These are phyloP conservation scores for Amanita jacksonii DNA, from an alignment of 768 basidiomycete genomes.

Conservation along the genomic window DNA sequence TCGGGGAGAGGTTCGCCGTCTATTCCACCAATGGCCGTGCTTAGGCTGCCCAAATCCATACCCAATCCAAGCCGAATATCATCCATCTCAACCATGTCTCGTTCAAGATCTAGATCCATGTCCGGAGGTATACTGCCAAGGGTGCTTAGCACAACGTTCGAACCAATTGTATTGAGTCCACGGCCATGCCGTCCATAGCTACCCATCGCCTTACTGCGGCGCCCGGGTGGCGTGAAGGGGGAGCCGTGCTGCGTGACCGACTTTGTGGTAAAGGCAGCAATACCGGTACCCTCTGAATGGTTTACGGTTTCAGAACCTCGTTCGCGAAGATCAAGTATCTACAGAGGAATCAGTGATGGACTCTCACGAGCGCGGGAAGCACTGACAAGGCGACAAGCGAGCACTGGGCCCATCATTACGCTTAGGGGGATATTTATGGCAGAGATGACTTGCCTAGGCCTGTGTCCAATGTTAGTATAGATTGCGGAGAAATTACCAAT, in stretches of 20 bases:
- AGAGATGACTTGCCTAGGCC: slow-evolving; percentile 74
- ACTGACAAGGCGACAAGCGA: slow-evolving; percentile 65
- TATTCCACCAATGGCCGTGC: slow-evolving; percentile 41
- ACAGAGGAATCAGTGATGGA: slow-evolving; percentile 3
- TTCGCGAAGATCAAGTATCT: slow-evolving; percentile 79
- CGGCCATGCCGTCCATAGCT: slow-evolving; percentile 28
- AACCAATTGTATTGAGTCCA: slow-evolving; percentile 42
- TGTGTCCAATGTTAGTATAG: slow-evolving; percentile 19
- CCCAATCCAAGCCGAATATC: slow-evolving; percentile 47
- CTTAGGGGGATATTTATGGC: slow-evolving; percentile 80
- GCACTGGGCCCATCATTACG: slow-evolving; percentile 73
- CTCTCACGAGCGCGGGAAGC: neutral
- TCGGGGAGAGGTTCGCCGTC: slow-evolving; percentile 43
- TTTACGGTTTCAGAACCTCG: slow-evolving; percentile 72
- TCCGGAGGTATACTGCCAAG: slow-evolving; percentile 50
- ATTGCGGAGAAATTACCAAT: slow-evolving; percentile 8
- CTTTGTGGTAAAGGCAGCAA: slow-evolving; percentile 58
- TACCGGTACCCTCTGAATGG: slow-evolving; percentile 64
- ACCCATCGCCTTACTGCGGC: slow-evolving; percentile 31
- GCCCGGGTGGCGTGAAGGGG: slow-evolving; percentile 42
- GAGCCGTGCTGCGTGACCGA: slow-evolving; percentile 46
- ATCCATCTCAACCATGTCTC: slow-evolving; percentile 47
- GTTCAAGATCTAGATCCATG: slow-evolving; percentile 39
- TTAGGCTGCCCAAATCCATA: slow-evolving; percentile 40
- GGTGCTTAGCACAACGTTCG: slow-evolving; percentile 55